phyloP scores from a whole-genome alignment of 2,329 filamentous ascomycete genomes.

The Teratosphaeria viscida region DNA sequence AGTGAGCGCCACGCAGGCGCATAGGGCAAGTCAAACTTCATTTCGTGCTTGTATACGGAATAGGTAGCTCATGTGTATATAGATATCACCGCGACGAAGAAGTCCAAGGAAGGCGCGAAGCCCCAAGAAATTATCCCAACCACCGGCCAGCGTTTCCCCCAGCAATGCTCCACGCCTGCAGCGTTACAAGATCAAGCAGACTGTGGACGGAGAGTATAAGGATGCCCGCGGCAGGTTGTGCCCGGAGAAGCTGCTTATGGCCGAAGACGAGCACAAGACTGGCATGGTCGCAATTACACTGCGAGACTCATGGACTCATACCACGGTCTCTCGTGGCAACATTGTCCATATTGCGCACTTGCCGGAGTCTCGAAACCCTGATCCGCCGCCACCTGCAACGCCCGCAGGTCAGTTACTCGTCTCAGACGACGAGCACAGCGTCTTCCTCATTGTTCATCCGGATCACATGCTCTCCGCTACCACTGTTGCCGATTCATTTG shows the following conservation, averaged over 20 bases:
- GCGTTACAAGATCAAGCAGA: slow-evolving; percentile 69
- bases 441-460: slow-evolving; percentile 79
- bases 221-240: slow-evolving; percentile 55
- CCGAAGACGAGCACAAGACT: slow-evolving; percentile 66
- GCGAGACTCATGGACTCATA: slow-evolving; percentile 79
- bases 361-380: slow-evolving; percentile 57
- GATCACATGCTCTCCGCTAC: slow-evolving; percentile 94
- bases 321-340: slow-evolving; percentile 59
- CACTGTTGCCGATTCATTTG: slow-evolving; percentile 91
- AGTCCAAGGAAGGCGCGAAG: slow-evolving; percentile 9
- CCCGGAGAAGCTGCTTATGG: slow-evolving; percentile 56
- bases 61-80: slow-evolving; percentile 26
- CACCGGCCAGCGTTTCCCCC: neutral
- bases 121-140: neutral
- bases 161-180: slow-evolving; percentile 5
- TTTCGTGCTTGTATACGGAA: slow-evolving; percentile 7
- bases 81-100: slow-evolving; percentile 16
- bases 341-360: slow-evolving; percentile 63
- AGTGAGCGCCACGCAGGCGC: slow-evolving; percentile 60
- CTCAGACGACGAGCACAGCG: slow-evolving; percentile 53
- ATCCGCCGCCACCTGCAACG: neutral
- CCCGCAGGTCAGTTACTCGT: slow-evolving; percentile 62
- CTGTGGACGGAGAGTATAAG: slow-evolving; percentile 58
- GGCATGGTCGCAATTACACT: slow-evolving; percentile 59
- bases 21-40: slow-evolving; percentile 28